Base-by-base conservation (phyloP, 805 yeast species). In the Starmerella geochares region DNA sequence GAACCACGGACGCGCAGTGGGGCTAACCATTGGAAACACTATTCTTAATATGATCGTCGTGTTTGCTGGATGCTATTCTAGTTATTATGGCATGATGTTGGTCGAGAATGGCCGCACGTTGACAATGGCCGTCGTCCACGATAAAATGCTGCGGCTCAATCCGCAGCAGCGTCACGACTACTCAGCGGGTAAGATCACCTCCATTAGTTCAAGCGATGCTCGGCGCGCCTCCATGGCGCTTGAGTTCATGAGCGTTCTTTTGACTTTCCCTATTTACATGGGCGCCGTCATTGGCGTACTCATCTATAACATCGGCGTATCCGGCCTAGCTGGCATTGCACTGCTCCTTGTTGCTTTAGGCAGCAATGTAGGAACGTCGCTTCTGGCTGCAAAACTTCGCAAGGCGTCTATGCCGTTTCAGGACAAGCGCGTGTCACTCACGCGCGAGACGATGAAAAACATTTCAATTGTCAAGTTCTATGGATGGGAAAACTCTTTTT, bases 401-500 rank as follows among this genome's bases (percentile, higher is more conserved):
- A 13, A 8, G 6, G 21, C 19, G 14, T 39, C 51, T 14, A 25
- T 40, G 40, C 66, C 65, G 2, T 75, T 39, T 21, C 86, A 95
- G 3, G 96, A 87, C 64, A 65, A 69, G 20, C 78, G 96, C 60
- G 84, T 87, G 17, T 72, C 79, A 43, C 71, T 77, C 48, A 78
- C 86, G 65, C 81, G 83, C 56, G 96, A 87, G 64, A 76, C 86
- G 29, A 68, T 88, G 55, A 78, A 75, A 59, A 78, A 82, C 56
- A 76, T 88, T 71, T 83, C 82, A 61, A 75, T 81, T 64, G 83
- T 87, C 64, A 87, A 88, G 67, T 83, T 75, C 63, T 87, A 87
- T 63, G 84, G 94, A 0, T 87, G 96, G 96, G 96, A 88, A 67
- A 71, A 71, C 31, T 86, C 96, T 0, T 88, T 85, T 62, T 69